phyloP scores from a whole-genome alignment of 2,329 filamentous ascomycete species.

The Colletotrichum siamense region DNA sequence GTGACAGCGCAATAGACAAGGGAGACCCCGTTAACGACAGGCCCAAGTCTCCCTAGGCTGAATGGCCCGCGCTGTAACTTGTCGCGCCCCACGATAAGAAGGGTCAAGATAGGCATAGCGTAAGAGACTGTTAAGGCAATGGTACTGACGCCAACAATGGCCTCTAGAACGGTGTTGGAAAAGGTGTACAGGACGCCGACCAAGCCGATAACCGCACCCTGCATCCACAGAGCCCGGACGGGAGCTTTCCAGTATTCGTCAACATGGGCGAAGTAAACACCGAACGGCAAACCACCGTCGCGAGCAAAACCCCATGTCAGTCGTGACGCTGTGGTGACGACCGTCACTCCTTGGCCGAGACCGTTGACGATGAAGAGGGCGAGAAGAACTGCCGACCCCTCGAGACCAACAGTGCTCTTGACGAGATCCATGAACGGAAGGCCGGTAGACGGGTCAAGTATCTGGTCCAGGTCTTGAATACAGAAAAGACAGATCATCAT shows the following conservation, averaged over 20 bases:
- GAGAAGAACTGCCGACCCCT: constrained; percentile 50
- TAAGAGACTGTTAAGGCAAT: constrained; percentile 61
- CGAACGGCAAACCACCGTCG: constrained; percentile 53
- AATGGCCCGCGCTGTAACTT: background rate
- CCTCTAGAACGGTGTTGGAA: constrained; percentile 56
- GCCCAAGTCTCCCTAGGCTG: background rate
- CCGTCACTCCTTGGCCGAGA: constrained; percentile 56
- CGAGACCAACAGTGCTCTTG: constrained; percentile 40
- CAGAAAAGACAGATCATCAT: constrained; percentile 58
- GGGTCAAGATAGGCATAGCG: constrained; percentile 21
- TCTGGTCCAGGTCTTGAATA: constrained; percentile 49
- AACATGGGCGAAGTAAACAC: constrained; percentile 47
- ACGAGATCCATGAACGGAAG: constrained; percentile 57
- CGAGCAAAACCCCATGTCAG: constrained; percentile 60
- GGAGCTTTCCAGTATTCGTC: constrained; percentile 58
- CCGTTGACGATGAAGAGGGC: constrained; percentile 62
- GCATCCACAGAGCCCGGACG: constrained; percentile 55
- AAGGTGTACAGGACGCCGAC: constrained; percentile 64
- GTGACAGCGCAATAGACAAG: constrained; percentile 57
- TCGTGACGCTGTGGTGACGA: constrained; percentile 56
- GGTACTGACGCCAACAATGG: constrained; percentile 60
- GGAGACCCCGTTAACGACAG: constrained; percentile 50
- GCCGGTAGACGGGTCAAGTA: constrained; percentile 43
- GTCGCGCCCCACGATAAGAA: background rate
- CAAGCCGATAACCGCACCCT: constrained; percentile 45